Evolutionary conservation across 2,329 filamentous ascomycete genomes (phyloP), one percentile per base, ranked within the genome.

Genomic region (Fusarium nurragi): DNA sequence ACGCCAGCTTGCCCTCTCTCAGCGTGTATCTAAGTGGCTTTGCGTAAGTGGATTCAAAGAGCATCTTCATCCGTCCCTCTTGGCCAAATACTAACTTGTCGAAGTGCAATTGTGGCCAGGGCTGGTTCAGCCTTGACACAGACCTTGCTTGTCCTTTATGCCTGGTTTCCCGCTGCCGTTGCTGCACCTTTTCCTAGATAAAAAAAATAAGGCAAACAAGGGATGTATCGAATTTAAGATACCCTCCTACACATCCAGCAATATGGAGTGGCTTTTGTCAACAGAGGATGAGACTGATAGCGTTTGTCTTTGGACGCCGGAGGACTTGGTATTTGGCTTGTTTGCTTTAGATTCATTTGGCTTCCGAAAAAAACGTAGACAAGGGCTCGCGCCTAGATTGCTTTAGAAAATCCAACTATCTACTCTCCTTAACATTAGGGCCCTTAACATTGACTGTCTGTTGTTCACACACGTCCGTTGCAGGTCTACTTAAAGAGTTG

Each of bases 161-260:
- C 12, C 3, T 18, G 0, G 13, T 22, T 9, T 19, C 10, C 18
- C 73, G 72, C 3, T 75, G 73, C 40, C 0, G 1, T 1, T 3
- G 46, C 26, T 75, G 73, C 47, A n/a, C 5, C 26, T 74, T 71
- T 51, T 51, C 14, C 34, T 45, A 54, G 32, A 26, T n/a, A 5
- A 4, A 4, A 7, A 3, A 12, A 3, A 14, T 3, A 1, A 1
- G 3, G 7, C 14, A 6, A 8, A 13, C n/a, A 16, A 5, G 12
- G 8, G 8, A 6, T 14, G 9, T 2, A 28, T 30, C 13, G 13
- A 10, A 3, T 13, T 13, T 7, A 18, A 5, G 13, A 7, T 18
- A 2, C 5, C 4, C 18, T 18, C 4, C 13, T n/a, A 16, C 13
- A 11, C 14, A 19, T 13, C 4, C 3, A 21, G 30, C 9, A 22